Evolutionary conservation across 139 green algal genomes (phyloP).

Genomic region (Chlamydomonas sp.): DNA sequence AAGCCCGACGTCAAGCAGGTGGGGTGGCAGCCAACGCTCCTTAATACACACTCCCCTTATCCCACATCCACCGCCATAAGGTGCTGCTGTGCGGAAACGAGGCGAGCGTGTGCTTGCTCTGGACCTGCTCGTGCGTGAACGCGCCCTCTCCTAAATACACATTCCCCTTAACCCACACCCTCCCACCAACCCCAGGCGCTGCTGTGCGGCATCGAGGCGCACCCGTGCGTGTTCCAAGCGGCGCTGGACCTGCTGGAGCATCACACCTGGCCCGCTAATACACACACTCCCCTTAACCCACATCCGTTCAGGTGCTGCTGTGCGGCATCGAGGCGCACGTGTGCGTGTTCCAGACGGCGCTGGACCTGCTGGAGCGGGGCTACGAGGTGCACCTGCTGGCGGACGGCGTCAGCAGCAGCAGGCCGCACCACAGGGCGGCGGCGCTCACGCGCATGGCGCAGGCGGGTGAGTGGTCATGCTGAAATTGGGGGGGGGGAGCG

Average conservation of each 20-base stretch:
- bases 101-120: too few relatives aligned
- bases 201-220: slow-evolving; percentile 87
- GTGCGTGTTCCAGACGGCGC: slow-evolving; percentile 89
- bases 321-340: slow-evolving; percentile 92
- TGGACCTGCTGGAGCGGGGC: slow-evolving; percentile 69
- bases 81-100: neutral
- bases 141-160: neutral
- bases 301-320: slow-evolving; percentile 69
- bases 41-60: neutral
- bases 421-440: slow-evolving; percentile 68
- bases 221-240: slow-evolving; percentile 94
- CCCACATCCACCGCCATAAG: neutral
- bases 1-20: slow-evolving; percentile 57
- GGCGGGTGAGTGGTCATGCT: slow-evolving; percentile 18
- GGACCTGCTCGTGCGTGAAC: neutral
- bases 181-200: slow-evolving; percentile 42
- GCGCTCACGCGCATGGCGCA: slow-evolving; percentile 67
- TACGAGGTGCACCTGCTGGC: slow-evolving; percentile 86
- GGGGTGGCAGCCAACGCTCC: neutral
- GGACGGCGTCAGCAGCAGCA: slow-evolving; percentile 81
- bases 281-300: too few relatives aligned
- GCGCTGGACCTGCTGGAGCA: slow-evolving; percentile 63
- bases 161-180: neutral
- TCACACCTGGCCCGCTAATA: neutral
- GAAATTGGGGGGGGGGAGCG: neutral